Conservation (phyloP, 2,329 filamentous ascomycete genomes). For the Hypoxylon sp. region DNA sequence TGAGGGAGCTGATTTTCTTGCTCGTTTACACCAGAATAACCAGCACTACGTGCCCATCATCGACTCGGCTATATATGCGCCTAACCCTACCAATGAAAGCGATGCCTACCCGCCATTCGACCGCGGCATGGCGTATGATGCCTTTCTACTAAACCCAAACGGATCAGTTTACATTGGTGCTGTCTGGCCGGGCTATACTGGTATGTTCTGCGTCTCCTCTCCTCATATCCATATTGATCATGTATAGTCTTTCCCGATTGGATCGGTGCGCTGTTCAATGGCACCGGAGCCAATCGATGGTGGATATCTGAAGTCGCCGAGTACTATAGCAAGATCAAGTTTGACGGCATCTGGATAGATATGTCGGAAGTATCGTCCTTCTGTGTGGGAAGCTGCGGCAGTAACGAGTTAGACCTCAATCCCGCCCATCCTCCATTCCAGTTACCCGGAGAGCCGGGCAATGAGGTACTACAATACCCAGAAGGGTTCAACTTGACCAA, state of each 20-base stretch:
- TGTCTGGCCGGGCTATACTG: conserved; percentile 77
- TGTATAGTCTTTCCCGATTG: conserved; percentile 72
- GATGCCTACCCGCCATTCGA: conserved; percentile 71
- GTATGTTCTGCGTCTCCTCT: conserved; percentile 30
- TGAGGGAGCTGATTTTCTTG: conserved; percentile 67
- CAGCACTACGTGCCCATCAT: conserved; percentile 80
- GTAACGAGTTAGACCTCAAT: conserved; percentile 68
- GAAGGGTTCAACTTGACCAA: conserved; percentile 76
- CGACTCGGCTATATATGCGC: conserved; percentile 74
- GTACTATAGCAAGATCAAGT: conserved; percentile 62
- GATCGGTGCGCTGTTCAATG: conserved; percentile 66
- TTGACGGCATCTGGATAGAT: conserved; percentile 65
- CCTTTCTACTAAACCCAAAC: conserved; percentile 64
- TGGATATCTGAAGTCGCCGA: conserved; percentile 69
- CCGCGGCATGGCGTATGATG: conserved; percentile 64
- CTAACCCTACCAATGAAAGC: conserved; percentile 71
- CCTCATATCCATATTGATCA: background rate
- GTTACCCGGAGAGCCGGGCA: conserved; percentile 70
- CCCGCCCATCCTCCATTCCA: conserved; percentile 72
- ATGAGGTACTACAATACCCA: conserved; percentile 67
- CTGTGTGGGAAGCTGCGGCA: conserved; percentile 77
- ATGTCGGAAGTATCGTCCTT: conserved; percentile 69
- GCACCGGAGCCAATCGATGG: conserved; percentile 69
- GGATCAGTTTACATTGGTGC: conserved; percentile 65
- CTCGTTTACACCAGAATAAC: conserved; percentile 66